Base-by-base conservation (phyloP, 768 basidiomycete genomes). In the Hericium coralloides region DNA sequence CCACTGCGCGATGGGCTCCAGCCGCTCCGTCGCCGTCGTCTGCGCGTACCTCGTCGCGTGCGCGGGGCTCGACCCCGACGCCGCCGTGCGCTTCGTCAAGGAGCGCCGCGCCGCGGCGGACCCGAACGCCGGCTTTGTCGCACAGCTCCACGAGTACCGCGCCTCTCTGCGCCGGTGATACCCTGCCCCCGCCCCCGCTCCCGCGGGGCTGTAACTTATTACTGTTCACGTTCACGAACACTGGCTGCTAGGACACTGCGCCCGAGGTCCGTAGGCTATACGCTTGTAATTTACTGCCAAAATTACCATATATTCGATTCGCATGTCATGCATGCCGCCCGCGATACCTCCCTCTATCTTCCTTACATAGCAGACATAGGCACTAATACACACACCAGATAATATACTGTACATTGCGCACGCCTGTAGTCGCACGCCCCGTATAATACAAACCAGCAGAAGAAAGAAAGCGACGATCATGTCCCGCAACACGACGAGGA, bases 1-100 rank as follows among this genome's bases (percentile, higher is more conserved):
- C 15, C 88, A 90, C 67, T 90, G 88, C 64, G 79, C 74, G 49
- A 83, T 88, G 67, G 88, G 88, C 45, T 72, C 88, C 54, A 86
- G 84, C 65, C 74, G 88, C 58, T 84, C 82, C 58, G 82, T 85
- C 18, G 84, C 80, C 57, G 79, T 88, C 63, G 87, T 88, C 14
- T 82, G 81, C 0, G 88, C 84, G 12, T 89, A 76, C 63, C 72
- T 90, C 62, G 84, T 90, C 67, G 81, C 83, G 37, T 70, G 76
- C 60, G 81, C 78, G 57, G 79, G 79, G 6, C 83, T 80, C 77
- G 69, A 77, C 12, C 78, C 85, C 0, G 66, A 67, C 7, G 79
- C 86, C 68, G 86, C 88, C 7, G 71, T 90, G 50, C 74, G 79
- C 58, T 81, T 72, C 58, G 74, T 90, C 62, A 81, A 83, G 65